A percentile compares a stretch with the other conserved stretches of the same genome.
Conservation (phyloP, 257 asterid species). For the Fraxinus cuspidata region DNA sequence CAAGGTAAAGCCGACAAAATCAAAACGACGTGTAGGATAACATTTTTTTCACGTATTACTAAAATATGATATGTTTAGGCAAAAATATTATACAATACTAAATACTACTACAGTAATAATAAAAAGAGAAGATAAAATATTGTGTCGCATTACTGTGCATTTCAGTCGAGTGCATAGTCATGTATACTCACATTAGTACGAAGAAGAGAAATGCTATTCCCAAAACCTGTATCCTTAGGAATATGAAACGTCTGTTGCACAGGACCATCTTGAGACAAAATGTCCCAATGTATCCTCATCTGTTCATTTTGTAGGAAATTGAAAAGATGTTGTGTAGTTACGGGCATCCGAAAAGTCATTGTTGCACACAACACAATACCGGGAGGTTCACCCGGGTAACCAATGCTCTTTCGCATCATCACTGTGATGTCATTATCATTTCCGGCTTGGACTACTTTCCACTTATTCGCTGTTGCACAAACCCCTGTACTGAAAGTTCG, state of each 20-base stretch:
- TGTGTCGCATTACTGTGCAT: too few relatives aligned
- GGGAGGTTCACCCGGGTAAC: slow-evolving; percentile 69
- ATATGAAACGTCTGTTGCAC: slow-evolving; percentile 58
- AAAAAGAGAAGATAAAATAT: too few relatives aligned
- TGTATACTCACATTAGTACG: slow-evolving; percentile 55
- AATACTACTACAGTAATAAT: too few relatives aligned
- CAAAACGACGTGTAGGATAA: not conserved
- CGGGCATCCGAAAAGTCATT: slow-evolving; percentile 68
- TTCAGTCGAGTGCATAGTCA: too few relatives aligned
- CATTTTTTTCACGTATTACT: too few relatives aligned
- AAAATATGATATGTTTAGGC: too few relatives aligned
- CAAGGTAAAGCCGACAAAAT: slow-evolving; percentile 12
- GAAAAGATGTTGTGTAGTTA: slow-evolving; percentile 46
- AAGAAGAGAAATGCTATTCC: slow-evolving; percentile 57
- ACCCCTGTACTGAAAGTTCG: slow-evolving; percentile 64
- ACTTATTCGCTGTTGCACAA: slow-evolving; percentile 61
- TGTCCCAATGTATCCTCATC: slow-evolving; percentile 71
- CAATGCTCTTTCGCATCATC: slow-evolving; percentile 58
- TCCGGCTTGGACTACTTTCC: slow-evolving; percentile 64
- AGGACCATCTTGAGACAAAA: slow-evolving; percentile 63
- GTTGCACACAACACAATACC: slow-evolving; percentile 80
- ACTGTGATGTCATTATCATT: slow-evolving; percentile 48
- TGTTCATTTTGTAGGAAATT: slow-evolving; percentile 68
- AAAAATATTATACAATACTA: too few relatives aligned
- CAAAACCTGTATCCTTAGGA: slow-evolving; percentile 62